These are phyloP conservation scores for Irpex sp. DNA, from an alignment of 1,284 basidiomycete species.

Conservation along the genomic window DNA sequence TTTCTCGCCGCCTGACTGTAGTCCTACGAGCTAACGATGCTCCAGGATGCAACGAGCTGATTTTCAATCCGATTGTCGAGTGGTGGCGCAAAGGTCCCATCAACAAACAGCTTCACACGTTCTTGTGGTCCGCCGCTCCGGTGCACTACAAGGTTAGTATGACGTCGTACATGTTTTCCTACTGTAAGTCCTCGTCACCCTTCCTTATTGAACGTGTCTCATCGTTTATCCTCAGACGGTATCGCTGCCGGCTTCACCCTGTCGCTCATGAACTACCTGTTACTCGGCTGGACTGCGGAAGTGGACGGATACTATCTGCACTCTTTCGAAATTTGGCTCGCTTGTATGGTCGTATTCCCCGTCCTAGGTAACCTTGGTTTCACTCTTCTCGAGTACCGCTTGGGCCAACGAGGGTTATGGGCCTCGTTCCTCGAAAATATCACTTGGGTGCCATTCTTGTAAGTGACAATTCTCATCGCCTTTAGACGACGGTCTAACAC, in stretches of 20 bases:
- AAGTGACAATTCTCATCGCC: constrained; percentile 26
- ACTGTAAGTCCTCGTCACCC: constrained; percentile 46
- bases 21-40: constrained; percentile 6
- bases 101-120: constrained; percentile 69
- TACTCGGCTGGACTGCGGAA: constrained; percentile 58
- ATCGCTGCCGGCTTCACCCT: constrained; percentile 68
- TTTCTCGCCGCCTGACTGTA: constrained; percentile 9
- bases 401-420: constrained; percentile 58
- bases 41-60: constrained; percentile 61
- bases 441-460: constrained; percentile 80
- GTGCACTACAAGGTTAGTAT: constrained; percentile 81
- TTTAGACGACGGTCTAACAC: constrained; percentile 10
- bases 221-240: constrained; percentile 46
- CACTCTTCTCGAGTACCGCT: constrained; percentile 71
- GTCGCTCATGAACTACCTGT: constrained; percentile 66
- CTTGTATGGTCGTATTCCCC: constrained; percentile 74
- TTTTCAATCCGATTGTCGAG: constrained; percentile 70
- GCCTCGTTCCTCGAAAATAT: constrained; percentile 60
- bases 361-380: constrained; percentile 69
- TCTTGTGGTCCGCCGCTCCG: constrained; percentile 74
- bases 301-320: constrained; percentile 71
- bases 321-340: constrained; percentile 73
- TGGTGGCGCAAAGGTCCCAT: constrained; percentile 78
- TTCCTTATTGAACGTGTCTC: not conserved
- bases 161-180: constrained; percentile 83